Conservation (phyloP, 148 eudicot genomes). For the Vaccinium macrocarpon region DNA sequence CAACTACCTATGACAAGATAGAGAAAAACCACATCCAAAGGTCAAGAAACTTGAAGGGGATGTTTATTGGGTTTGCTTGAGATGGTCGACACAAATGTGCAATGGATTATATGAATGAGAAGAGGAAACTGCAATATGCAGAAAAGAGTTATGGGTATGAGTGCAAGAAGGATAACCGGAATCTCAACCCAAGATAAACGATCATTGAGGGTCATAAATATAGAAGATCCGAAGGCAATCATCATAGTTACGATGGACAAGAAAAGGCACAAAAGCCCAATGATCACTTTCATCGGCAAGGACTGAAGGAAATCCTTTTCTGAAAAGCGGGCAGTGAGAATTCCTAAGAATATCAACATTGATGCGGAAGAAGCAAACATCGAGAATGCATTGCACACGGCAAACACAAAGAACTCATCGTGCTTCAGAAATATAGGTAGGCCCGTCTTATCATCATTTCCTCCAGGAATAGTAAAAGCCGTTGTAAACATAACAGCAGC, state of each 20-base stretch:
- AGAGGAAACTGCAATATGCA: slow-evolving; percentile 16
- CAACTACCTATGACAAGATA: not conserved
- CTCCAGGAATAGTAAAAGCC: slow-evolving; percentile 34
- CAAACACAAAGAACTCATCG: slow-evolving; percentile 24
- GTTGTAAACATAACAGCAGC: slow-evolving; percentile 32
- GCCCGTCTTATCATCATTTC: not conserved
- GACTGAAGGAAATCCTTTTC: slow-evolving; percentile 23
- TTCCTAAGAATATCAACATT: slow-evolving; percentile 25
- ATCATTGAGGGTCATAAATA: not conserved
- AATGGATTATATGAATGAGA: slow-evolving; percentile 10
- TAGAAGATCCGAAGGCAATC: slow-evolving; percentile 16
- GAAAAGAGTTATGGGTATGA: slow-evolving; percentile 5
- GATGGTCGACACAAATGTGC: slow-evolving; percentile 9
- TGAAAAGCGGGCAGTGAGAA: slow-evolving; percentile 27
- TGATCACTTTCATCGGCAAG: slow-evolving; percentile 15
- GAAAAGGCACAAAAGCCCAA: slow-evolving; percentile 14
- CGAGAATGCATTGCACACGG: slow-evolving; percentile 15
- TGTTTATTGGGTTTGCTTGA: not conserved
- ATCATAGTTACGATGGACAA: slow-evolving; percentile 22
- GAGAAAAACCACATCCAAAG: not conserved
- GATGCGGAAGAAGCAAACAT: slow-evolving; percentile 24
- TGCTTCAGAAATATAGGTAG: not conserved
- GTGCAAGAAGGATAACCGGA: not conserved
- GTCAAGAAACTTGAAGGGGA: not conserved
- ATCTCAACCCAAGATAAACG: slow-evolving; percentile 7